Base-by-base conservation (phyloP, 495 filamentous ascomycete genomes). In the Terfezia claveryi region DNA sequence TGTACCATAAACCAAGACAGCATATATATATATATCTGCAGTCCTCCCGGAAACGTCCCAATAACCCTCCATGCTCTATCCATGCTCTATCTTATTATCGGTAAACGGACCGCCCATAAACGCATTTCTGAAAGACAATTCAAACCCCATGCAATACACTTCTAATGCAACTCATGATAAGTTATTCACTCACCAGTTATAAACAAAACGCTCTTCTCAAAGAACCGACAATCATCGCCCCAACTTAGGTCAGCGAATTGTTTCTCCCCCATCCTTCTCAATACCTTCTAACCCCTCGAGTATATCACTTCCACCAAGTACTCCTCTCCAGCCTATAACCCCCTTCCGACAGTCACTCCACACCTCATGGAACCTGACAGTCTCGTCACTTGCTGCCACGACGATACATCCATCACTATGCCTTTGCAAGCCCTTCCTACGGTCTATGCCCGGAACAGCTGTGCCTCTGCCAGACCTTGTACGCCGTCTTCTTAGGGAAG, bases 341-440 rank as follows among this genome's bases (percentile, higher is more conserved):
- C 70, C 70, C 66, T 76, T 81, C 58, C 71, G 74, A 10, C 75
- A 71, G 12, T 80, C 78, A 12, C 73, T 73, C 92, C 87, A 96
- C 10, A 98, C 78, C 68, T 96, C 88, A 66, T 98, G 89, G 59
- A 96, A 98, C 67, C 91, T 88, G 65, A 98, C 84, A 61, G 80
- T 92, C 65, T 85, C 81, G 68, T 95, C 91, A 61, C 87, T 94
- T 27, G 85, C 85, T 36, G 89, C 92, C 53, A 98, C 82, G 38
- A 94, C 83, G 57, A 98, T 84, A 64, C 89, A 95, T 68, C 73
- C 51, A 63, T 58, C 36, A 60, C 49, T 64, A 62, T 41, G 58
- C 54, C 56, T 51, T 57, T 54, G 53, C 56, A 53, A 46, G 62
- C 59, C 55, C 57, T 58, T 67, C 50, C 50, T 58, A 65, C 12